Base-by-base conservation (phyloP, 441 rosid species). In the Kokia cookei region DNA sequence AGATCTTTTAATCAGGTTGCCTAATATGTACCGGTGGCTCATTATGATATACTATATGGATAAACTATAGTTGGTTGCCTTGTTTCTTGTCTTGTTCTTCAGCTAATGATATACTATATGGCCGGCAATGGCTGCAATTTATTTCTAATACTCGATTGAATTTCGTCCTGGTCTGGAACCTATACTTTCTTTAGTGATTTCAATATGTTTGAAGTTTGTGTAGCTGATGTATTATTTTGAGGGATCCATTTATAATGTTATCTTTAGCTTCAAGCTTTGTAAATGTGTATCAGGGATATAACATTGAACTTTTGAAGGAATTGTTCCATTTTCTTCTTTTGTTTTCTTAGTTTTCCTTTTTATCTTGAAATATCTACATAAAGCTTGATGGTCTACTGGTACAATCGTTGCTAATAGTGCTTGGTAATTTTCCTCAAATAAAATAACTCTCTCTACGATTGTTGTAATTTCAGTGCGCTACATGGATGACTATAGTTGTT, bases 401-500 rank as follows among this genome's bases (percentile, higher is more conserved):
- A 13, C 37, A 1, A 29, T 17, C 3, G 0, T 42, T 19, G 12
- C 4, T 66, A 27, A 1, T 72, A 51, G 22, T 19, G 40, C 22
- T 37, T 48, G 22, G 35, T 69, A 71, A 58, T 68, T 48, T 57
- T 50, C 60, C 15, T 24, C 42, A 48, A 72, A 37, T 65, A 51
- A 48, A 72, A 37, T 74, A 51, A 74, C 60, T 43, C 53, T 53
- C 8, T 75, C 11, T 22, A 7, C 19, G 10, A 13, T 78, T 76
- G 79, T 77, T 71, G 66, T 69, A 50, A 50, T 83, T 83, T 88
- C 95, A 90, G 95, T 87, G 93, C 80, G 86, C 89, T 73, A 87
- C 82, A 50, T 88, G 95, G 93, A 77, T 90, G 93, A 90, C 95
- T 55, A 85, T 90, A 63, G 76, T 87, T 47, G 93, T 88, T 74